Percentiles rank a stretch among this genome's conserved stretches.
These are phyloP conservation scores for Sporisorium exsertum DNA, from an alignment of 1,284 basidiomycete species.

Conservation along the genomic window DNA sequence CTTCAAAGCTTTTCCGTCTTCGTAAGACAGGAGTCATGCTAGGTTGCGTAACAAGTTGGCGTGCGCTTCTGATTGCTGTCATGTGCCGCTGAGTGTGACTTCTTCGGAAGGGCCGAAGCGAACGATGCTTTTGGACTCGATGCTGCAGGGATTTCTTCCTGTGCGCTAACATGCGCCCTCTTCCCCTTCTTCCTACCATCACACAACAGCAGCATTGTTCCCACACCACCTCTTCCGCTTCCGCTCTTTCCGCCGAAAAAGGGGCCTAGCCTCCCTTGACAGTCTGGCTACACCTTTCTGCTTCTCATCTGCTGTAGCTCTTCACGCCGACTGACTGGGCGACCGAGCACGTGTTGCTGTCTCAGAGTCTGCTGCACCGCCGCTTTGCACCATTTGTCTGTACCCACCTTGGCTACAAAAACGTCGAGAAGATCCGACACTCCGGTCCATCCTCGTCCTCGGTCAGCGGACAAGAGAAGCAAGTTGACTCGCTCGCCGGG, in stretches of 20 bases:
- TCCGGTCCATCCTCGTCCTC: neutral
- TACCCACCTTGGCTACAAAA: neutral
- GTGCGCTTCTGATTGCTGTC: neutral
- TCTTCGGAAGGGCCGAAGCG: neutral
- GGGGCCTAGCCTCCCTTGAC: neutral
- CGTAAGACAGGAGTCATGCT: too few relatives aligned
- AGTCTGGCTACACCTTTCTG: neutral
- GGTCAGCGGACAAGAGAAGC: neutral
- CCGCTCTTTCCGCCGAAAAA: neutral
- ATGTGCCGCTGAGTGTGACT: conserved; percentile 1
- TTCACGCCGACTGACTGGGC: neutral
- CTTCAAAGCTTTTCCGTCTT: too few relatives aligned
- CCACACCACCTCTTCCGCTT: neutral
- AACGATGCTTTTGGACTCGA: too few relatives aligned
- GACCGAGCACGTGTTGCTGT: neutral
- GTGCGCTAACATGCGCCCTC: neutral
- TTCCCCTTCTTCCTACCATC: neutral
- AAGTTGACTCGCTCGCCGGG: neutral
- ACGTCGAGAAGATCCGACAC: neutral
- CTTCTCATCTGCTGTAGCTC: neutral
- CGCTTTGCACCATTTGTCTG: neutral
- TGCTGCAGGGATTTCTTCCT: neutral
- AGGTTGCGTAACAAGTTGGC: too few relatives aligned
- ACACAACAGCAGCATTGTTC: neutral
- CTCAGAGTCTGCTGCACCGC: neutral